These are phyloP conservation scores for Fusarium lateritium DNA, from an alignment of 2,329 filamentous ascomycete genomes.

Conservation along the genomic window DNA sequence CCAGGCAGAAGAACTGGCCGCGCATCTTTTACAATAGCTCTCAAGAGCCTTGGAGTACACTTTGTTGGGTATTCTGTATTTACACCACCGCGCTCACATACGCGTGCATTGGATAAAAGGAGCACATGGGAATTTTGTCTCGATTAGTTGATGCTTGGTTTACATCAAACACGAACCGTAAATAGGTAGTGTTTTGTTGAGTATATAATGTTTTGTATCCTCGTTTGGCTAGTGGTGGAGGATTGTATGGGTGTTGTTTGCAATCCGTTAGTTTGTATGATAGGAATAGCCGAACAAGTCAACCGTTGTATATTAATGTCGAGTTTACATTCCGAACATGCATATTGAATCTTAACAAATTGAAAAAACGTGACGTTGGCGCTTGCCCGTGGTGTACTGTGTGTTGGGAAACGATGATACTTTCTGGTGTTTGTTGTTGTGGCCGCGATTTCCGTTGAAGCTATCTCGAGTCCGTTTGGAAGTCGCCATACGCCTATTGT, in stretches of 20 bases:
- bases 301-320: slow-evolving; percentile 26
- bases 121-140: slow-evolving; percentile 25
- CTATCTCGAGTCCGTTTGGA: slow-evolving; percentile 7
- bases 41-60: slow-evolving; percentile 30
- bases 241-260: slow-evolving; percentile 28
- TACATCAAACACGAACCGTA: slow-evolving; percentile 30
- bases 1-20: slow-evolving; percentile 26
- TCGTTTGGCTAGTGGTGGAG: slow-evolving; percentile 33
- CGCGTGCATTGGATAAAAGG: slow-evolving; percentile 38
- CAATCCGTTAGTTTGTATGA: slow-evolving; percentile 34
- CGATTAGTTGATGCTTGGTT: slow-evolving; percentile 20
- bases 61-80: slow-evolving; percentile 34
- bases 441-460: slow-evolving; percentile 12
- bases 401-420: neutral
- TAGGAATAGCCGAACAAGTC: slow-evolving; percentile 16
- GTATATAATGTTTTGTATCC: slow-evolving; percentile 52
- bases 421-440: neutral
- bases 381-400: neutral
- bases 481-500: slow-evolving; percentile 10
- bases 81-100: slow-evolving; percentile 29
- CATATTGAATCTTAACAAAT: neutral
- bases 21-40: slow-evolving; percentile 20
- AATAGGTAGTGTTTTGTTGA: slow-evolving; percentile 28
- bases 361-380: neutral
- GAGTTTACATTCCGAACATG: slow-evolving; percentile 3